Base-by-base conservation (phyloP, 2,329 filamentous ascomycete genomes). In the Ophiocordyceps unilateralis region DNA sequence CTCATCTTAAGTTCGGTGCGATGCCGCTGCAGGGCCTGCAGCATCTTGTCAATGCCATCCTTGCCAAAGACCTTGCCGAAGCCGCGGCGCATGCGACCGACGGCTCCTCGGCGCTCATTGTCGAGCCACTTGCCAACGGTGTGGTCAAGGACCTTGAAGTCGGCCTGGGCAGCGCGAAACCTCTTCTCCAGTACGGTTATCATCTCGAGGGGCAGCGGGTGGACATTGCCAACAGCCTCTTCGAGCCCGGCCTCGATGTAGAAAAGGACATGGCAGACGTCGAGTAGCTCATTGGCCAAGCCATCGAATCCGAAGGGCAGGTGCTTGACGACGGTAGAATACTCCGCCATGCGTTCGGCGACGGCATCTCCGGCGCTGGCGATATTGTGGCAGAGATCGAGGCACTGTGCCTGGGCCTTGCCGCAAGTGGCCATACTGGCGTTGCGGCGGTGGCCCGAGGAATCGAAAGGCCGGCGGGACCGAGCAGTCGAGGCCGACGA, bases 221-320 rank as follows among this genome's bases (percentile, higher is more conserved):
- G 70, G 15, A 63, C 60, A 19, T 64, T 66, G 36, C 66, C 64
- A 24, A 64, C 58, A 39, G 65, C 69, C 50, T 76, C 70, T n/a
- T 61, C 58, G 43, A 83, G 65, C 5, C 79, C 79, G 20, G 74
- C 70, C 57, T 82, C 77, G 47, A 83, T 76, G n/a, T 74, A 72
- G 66, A 77, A 81, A 37, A 83, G 64, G 37, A 77, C 72, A 43
- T 76, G 70, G 55, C 74, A 79, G 5, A 76, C 73, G 44, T 82
- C 77, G 45, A 84, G 68, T 52, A 83, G 81, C 48, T 79, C 76
- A 47, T 71, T 69, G 10, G 78, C 76, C 19, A 83, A 66, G 22
- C 66, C 61, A 45, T 72, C 69, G 55, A 80, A 74, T 26, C 72
- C 71, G 42, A 68, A 60, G 0, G 70, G 69, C 30, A 70, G 65